These are phyloP conservation scores for Lactifluus hygrophoroides DNA, from an alignment of 768 basidiomycete genomes.

Conservation along the genomic window DNA sequence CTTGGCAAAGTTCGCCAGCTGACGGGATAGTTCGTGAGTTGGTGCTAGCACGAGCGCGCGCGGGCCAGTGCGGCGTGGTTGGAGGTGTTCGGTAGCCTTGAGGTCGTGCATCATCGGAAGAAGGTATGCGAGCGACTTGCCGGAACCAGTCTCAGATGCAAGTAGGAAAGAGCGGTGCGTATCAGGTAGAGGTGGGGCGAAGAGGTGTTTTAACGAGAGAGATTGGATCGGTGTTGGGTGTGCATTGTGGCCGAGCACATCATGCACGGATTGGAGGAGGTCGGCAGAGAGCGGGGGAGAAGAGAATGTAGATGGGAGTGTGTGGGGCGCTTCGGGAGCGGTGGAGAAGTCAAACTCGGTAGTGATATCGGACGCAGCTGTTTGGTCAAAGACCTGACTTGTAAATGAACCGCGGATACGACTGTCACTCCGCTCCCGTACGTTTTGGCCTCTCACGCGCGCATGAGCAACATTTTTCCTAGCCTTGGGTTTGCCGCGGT, in stretches of 20 bases:
- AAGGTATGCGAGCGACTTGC: slow-evolving; percentile 87
- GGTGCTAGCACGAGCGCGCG: slow-evolving; percentile 78
- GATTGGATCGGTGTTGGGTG: slow-evolving; percentile 74
- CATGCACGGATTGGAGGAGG: slow-evolving; percentile 47
- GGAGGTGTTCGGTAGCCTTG: slow-evolving; percentile 50
- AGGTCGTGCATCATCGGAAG: slow-evolving; percentile 74
- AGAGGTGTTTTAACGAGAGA: slow-evolving; percentile 57
- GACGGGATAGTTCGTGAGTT: slow-evolving; percentile 83
- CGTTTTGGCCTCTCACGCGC: too few species aligned
- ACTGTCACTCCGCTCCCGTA: neutral
- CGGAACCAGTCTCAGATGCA: slow-evolving; percentile 86
- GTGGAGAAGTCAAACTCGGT: slow-evolving; percentile 33
- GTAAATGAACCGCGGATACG: neutral
- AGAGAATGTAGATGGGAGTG: slow-evolving; percentile 39
- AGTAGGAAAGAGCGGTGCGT: slow-evolving; percentile 49
- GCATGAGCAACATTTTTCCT: neutral
- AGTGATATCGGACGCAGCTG: slow-evolving; percentile 17
- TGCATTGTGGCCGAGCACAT: slow-evolving; percentile 47
- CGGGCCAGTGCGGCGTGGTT: slow-evolving; percentile 32
- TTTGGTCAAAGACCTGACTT: neutral
- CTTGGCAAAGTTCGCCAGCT: slow-evolving; percentile 69
- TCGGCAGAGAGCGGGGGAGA: slow-evolving; percentile 66
- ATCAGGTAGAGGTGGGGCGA: slow-evolving; percentile 32
- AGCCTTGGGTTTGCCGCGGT: neutral
- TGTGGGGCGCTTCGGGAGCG: slow-evolving; percentile 18